phyloP scores from a whole-genome alignment of 106 monocot species.

The Dendrobium officinale region DNA sequence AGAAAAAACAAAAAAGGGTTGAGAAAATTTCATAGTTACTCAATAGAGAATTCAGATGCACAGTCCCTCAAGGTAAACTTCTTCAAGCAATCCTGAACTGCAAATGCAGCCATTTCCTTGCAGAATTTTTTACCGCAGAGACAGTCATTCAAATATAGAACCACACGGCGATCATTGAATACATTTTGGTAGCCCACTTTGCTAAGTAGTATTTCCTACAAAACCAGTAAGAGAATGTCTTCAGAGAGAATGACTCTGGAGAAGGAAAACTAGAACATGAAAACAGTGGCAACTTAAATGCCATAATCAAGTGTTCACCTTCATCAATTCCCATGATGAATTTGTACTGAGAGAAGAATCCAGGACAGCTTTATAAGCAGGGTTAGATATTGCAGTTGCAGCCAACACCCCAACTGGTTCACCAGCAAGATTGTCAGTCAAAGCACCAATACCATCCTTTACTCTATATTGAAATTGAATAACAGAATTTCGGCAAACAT shows the following conservation, averaged over 20 bases:
- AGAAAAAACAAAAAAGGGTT: not conserved
- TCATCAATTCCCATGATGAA: slow-evolving; percentile 94
- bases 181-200: slow-evolving; percentile 48
- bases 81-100: slow-evolving; percentile 62
- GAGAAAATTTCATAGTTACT: slow-evolving; percentile 38
- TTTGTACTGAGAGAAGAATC: slow-evolving; percentile 74
- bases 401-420: slow-evolving; percentile 96
- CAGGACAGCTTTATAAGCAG: slow-evolving; percentile 87
- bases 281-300: not conserved
- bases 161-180: slow-evolving; percentile 43
- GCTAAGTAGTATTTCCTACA: slow-evolving; percentile 72
- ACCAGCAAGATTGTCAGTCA: slow-evolving; percentile 40
- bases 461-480: slow-evolving; percentile 67
- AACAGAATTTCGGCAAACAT: slow-evolving; percentile 72
- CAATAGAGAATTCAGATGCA: slow-evolving; percentile 56
- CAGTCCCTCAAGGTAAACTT: slow-evolving; percentile 65
- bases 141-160: slow-evolving; percentile 79
- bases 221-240: not conserved
- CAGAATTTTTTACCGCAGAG: slow-evolving; percentile 58
- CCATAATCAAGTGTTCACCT: slow-evolving; percentile 32
- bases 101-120: slow-evolving; percentile 74
- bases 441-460: slow-evolving; percentile 8
- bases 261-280: not conserved
- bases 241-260: not conserved
- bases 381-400: slow-evolving; percentile 90